Base-by-base conservation (phyloP, 2,329 filamentous ascomycete genomes). In the Nigrograna mackinnonii region DNA sequence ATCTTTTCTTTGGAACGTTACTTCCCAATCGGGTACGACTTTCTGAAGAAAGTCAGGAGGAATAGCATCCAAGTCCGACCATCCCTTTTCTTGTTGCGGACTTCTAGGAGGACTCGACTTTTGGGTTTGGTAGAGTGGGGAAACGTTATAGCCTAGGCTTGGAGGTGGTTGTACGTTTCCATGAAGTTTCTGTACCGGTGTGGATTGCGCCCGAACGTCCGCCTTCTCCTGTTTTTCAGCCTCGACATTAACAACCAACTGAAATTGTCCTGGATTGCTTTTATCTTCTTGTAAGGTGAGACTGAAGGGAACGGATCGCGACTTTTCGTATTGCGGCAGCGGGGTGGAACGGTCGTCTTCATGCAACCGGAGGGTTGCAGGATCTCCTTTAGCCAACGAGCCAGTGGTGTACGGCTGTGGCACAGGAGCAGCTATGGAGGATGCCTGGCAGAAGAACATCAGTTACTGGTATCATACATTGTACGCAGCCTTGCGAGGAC, bases 221-320 rank as follows among this genome's bases (percentile, higher is more conserved):
- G 43, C 35, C 3, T 35, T 7, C 12, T 43, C 22, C 17, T 53
- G 44, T 5, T 49, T 46, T 16, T 54, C 51, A 11, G 51, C 40
- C 24, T 58, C 50, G 35, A 64, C 49, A 34, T 60, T 59, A 34
- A 64, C 57, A 6, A 64, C 60, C 16, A 64, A 43, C 37, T 62
- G 59, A 31, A 62, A 62, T 20, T 59, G 55, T n/a, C 60, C 60
- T 13, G 60, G 59, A 34, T 59, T 59, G 35, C 45, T 47, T 39
- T 54, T 54, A 22, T 64, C 60, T 40, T 64, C 59, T 35, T 62
- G 60, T 5, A 64, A 46, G n/a, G 57, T 58, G 7, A 64, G 48
- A 1, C 57, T 61, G 19, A 64, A 62, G 1, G 60, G 58, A 1
- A 59, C 49, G 2, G 53, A 48, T 17, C 57, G 54, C 2, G 53